Evolutionary conservation across 2,329 filamentous ascomycete genomes (phyloP), one percentile per base, ranked within the genome.

Genomic region (Nothophaeocryptopus gaeumannii): DNA sequence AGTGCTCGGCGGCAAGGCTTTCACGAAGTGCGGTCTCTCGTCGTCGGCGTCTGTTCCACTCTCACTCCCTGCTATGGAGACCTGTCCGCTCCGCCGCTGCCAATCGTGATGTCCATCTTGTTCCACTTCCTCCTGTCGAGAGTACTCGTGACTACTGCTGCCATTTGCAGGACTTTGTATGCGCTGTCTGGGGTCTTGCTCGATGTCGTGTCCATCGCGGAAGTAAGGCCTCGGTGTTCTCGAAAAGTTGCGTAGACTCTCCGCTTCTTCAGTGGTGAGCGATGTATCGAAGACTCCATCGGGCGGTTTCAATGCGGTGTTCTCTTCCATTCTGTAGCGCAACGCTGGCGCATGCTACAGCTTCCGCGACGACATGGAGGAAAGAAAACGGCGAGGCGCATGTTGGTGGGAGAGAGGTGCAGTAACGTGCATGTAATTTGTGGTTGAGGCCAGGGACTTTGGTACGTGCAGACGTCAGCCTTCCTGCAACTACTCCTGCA

Each of bases 41-140:
- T 97, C 92, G 63, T 96, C 92, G 34, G 92, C 92, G 67, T 97
- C 92, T 13, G 91, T 95, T 16, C 92, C 92, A 67, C 90, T 96
- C 60, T 96, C 91, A 68, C 89, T 96, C 9, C 81, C 81, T 2
- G 83, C 78, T 1, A 78, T 76, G 4, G 80, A 81, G 44, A 45
- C 39, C 42, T 51, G 56, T 52, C 54, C 55, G 57, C 58, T 60
- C 29, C 53, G 45, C 46, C 53, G 38, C 39, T 58, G 48, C 54
- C 48, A 54, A 39, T 51, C 37, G 8, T 35, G 33, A n/a, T 39
- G 15, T 34, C 11, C 39, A 30, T 37, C 45, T 41, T 45, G 13
- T 40, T 33, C 45, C 33, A 31, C 29, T 14, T n/a, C 15, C 30
- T 15, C 20, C 41, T 2, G 14, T 36, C 39, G 29, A 26, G 20